A percentile compares a stretch with the other conserved stretches of the same genome.
Evolutionary conservation across 345 rosid genomes (phyloP).

Genomic region (Eucalyptus marginata): DNA sequence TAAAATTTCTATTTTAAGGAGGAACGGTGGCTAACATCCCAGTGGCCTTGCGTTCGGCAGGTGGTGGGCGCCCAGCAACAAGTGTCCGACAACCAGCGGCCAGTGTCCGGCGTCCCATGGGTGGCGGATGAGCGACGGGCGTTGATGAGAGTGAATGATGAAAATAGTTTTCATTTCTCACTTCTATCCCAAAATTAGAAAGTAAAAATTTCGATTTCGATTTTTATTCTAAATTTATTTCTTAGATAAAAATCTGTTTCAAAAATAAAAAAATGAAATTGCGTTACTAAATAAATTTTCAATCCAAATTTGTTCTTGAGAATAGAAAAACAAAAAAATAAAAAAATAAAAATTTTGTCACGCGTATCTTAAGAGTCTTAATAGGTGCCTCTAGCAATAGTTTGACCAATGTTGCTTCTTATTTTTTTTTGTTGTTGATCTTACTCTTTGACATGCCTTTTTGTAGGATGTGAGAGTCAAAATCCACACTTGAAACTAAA

Average conservation of each 20-base stretch:
- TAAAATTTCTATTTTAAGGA: no score
- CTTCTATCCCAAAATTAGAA: no score
- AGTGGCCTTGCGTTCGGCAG: no score
- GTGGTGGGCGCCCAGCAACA: accelerated
- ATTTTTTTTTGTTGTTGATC: no score
- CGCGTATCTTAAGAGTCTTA: accelerated
- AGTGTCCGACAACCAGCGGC: accelerated
- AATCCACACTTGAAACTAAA: no score
- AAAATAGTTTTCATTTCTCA: no score
- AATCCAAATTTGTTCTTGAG: accelerated
- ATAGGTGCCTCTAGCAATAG: no score
- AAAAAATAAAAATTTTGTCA: accelerated
- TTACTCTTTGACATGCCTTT: accelerated
- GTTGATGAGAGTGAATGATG: accelerated
- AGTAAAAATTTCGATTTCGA: no score
- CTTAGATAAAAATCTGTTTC: accelerated
- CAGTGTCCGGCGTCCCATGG: accelerated
- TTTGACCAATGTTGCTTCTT: no score
- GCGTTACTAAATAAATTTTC: accelerated
- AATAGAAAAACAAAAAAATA: no score
- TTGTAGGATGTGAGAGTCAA: accelerated
- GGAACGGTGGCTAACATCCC: accelerated
- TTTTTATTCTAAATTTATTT: accelerated
- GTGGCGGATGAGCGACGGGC: accelerated
- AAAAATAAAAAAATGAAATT: no score